phyloP scores from a whole-genome alignment of 1,139 yeast genomes.

The Blastobotrys aristatus region DNA sequence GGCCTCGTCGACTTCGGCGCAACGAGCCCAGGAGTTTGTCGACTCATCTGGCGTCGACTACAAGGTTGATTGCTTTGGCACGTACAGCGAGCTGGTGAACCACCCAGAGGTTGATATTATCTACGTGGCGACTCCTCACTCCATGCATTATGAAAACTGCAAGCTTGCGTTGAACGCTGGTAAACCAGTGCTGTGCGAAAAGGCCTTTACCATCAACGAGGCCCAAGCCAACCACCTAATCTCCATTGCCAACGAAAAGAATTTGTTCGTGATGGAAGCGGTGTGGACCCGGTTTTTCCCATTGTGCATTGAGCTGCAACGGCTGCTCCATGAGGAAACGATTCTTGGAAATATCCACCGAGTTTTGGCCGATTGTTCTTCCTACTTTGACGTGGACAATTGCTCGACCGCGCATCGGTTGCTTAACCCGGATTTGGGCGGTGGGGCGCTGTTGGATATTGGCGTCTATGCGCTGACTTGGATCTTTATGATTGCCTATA shows the following conservation, averaged over 20 bases:
- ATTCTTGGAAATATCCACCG: slow-evolving; percentile 46
- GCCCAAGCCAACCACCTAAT: slow-evolving; percentile 45
- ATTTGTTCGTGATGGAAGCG: slow-evolving; percentile 56
- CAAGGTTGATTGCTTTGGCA: slow-evolving; percentile 29
- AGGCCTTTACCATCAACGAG: slow-evolving; percentile 53
- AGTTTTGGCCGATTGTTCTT: slow-evolving; percentile 41
- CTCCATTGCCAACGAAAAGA: slow-evolving; percentile 43
- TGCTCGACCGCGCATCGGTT: slow-evolving; percentile 19
- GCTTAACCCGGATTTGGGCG: slow-evolving; percentile 46
- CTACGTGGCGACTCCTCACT: slow-evolving; percentile 58
- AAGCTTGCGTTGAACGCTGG: slow-evolving; percentile 46
- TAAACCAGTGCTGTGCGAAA: slow-evolving; percentile 56
- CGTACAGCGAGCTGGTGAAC: slow-evolving; percentile 39
- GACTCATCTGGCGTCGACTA: slow-evolving; percentile 3
- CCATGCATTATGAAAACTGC: slow-evolving; percentile 49
- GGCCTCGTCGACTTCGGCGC: slow-evolving; percentile 30
- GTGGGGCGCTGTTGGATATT: slow-evolving; percentile 57
- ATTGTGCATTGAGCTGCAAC: slow-evolving; percentile 38
- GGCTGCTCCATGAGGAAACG: slow-evolving; percentile 42
- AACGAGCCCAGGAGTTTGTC: slow-evolving; percentile 29
- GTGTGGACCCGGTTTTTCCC: slow-evolving; percentile 66
- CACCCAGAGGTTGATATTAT: slow-evolving; percentile 48
- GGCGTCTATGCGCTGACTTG: slow-evolving; percentile 56
- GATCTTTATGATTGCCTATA: slow-evolving; percentile 31
- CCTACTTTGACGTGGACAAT: slow-evolving; percentile 34